Percentiles rank a stretch among this genome's conserved stretches.
Conservation (phyloP, 164 flowering plant genomes). For the Paratinospora sagittata region DNA sequence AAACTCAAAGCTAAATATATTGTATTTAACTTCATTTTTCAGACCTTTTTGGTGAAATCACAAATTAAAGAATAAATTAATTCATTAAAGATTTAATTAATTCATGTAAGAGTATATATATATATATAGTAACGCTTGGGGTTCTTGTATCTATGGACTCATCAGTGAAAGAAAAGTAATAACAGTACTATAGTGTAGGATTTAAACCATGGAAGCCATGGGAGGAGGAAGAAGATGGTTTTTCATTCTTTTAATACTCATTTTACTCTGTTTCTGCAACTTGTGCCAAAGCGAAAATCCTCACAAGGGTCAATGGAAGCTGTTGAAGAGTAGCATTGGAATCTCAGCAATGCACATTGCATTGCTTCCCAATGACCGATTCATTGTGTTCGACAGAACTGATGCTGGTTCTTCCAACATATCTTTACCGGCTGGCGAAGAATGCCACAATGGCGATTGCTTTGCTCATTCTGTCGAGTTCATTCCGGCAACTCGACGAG, state of each 20-base stretch:
- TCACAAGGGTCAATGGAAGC: constrained; percentile 24
- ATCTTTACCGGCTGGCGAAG: constrained; percentile 21
- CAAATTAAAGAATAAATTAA: too few relatives aligned
- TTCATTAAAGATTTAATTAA: too few relatives aligned
- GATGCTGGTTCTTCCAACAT: constrained; percentile 36
- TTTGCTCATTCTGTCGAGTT: constrained; percentile 42
- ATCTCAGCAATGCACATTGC: constrained; percentile 37
- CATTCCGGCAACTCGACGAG: constrained; percentile 10
- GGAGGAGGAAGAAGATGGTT: not conserved
- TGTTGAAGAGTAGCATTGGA: constrained; percentile 19
- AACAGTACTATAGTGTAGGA: not conserved
- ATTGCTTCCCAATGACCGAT: constrained; percentile 26
- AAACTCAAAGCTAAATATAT: too few relatives aligned
- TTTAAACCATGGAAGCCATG: not conserved
- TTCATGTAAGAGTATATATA: too few relatives aligned
- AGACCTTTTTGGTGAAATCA: too few relatives aligned
- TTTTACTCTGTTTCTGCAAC: constrained; percentile 2
- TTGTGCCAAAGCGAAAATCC: not conserved
- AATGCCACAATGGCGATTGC: constrained; percentile 26
- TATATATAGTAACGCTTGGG: not conserved
- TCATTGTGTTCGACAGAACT: constrained; percentile 35
- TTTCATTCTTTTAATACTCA: not conserved
- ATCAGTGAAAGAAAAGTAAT: not conserved
- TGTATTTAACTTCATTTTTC: too few relatives aligned
- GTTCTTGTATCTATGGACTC: not conserved